These are phyloP conservation scores for Phytophthora sojae DNA, from an alignment of 352 stramenopile genomes.

Conservation along the genomic window DNA sequence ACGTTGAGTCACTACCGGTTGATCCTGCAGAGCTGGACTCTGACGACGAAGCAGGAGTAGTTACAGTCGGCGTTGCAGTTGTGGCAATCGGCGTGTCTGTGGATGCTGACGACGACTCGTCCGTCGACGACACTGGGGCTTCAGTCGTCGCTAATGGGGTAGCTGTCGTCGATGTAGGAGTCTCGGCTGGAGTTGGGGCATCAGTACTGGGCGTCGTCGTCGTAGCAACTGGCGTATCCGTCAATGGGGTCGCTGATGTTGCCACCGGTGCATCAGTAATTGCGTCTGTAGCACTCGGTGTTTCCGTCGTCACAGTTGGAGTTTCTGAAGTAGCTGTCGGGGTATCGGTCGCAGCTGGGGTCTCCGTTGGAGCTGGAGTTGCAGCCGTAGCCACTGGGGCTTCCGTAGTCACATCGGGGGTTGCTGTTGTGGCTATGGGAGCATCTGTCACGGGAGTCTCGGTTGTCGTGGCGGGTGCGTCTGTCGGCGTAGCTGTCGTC, in stretches of 20 bases:
- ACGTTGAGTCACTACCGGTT: constrained; percentile 7
- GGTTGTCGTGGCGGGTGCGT: neutral
- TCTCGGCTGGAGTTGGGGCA: neutral
- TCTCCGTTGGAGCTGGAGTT: neutral
- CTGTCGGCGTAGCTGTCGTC: neutral
- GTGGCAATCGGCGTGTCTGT: neutral
- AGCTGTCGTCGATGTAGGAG: constrained; percentile 5
- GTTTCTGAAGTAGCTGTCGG: neutral
- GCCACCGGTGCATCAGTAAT: neutral
- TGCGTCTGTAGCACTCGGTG: neutral
- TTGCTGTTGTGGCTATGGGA: neutral
- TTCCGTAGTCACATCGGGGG: too few species aligned
- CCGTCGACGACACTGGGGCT: neutral
- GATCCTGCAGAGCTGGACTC: constrained; percentile 8
- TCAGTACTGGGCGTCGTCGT: neutral
- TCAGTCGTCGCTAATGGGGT: constrained; percentile 2
- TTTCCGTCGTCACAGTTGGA: neutral
- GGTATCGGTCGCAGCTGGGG: neutral
- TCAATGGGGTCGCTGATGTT: neutral
- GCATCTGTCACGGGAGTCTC: neutral
- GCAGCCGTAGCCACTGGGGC: neutral
- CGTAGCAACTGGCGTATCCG: neutral
- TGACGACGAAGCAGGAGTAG: constrained; percentile 1
- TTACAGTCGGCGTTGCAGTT: constrained; percentile 2
- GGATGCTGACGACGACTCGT: neutral